These are phyloP conservation scores for Toxoplasma gondii DNA, from an alignment of 169 alveolate genomes.

Conservation along the genomic window DNA sequence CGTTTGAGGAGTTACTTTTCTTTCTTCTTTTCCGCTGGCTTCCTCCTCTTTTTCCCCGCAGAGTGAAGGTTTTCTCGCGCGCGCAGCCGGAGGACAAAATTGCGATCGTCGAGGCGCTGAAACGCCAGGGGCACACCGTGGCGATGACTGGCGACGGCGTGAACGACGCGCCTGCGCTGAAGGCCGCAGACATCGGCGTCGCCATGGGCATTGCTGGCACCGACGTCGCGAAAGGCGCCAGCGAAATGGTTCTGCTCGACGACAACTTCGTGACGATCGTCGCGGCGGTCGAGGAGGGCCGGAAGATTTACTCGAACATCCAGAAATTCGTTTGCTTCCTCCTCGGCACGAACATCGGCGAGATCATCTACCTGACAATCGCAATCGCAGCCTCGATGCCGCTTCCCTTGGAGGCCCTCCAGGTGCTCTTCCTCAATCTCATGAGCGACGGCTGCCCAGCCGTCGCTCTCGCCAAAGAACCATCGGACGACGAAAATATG, in stretches of 20 bases:
- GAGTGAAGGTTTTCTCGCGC: slow-evolving; percentile 84
- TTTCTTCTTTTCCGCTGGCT: too few species aligned
- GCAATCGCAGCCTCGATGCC: slow-evolving; percentile 86
- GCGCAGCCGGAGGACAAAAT: slow-evolving; percentile 93
- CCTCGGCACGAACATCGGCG: slow-evolving; percentile 93
- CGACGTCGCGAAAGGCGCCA: slow-evolving; percentile 99
- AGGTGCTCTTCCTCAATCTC: slow-evolving; percentile 87
- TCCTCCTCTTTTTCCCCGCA: background rate
- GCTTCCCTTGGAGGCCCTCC: slow-evolving; percentile 91
- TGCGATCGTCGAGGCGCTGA: slow-evolving; percentile 88
- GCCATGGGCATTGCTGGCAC: slow-evolving; percentile 99
- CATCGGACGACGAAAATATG: slow-evolving; percentile 90
- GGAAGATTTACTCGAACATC: slow-evolving; percentile 92
- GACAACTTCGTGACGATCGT: slow-evolving; percentile 95
- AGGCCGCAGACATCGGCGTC: slow-evolving; percentile 96
- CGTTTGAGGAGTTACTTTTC: too few species aligned
- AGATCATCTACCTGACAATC: slow-evolving; percentile 84
- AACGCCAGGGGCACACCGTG: slow-evolving; percentile 87
- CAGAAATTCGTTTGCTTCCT: slow-evolving; percentile 94
- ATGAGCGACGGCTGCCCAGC: slow-evolving; percentile 95
- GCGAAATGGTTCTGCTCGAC: slow-evolving; percentile 99
- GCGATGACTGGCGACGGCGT: slow-evolving; percentile 97
- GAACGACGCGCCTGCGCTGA: slow-evolving; percentile 94
- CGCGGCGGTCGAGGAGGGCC: slow-evolving; percentile 90
- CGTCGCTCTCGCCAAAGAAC: slow-evolving; percentile 92